phyloP scores from a whole-genome alignment of 148 eudicot genomes.

The Vaccinium vitisidaea region DNA sequence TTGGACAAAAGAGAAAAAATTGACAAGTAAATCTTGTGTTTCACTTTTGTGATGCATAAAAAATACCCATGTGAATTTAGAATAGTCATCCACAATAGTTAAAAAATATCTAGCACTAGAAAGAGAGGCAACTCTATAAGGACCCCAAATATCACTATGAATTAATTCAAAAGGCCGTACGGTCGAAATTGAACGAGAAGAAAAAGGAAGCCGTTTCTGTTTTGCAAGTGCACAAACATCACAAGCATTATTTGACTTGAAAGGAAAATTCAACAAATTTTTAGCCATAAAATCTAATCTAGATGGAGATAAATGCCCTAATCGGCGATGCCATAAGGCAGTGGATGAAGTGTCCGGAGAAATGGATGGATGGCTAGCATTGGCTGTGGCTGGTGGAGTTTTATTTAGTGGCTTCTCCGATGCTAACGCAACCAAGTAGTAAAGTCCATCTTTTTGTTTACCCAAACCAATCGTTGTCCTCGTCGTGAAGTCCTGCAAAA shows the following conservation, averaged over 20 bases:
- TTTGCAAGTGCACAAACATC: not conserved
- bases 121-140: not conserved
- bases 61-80: not conserved
- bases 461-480: conserved; percentile 11
- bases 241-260: not conserved
- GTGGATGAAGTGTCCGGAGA: not conserved
- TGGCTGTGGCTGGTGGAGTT: not conserved
- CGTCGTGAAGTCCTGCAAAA: not conserved
- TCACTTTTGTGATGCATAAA: not conserved
- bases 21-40: not conserved
- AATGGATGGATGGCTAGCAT: not conserved
- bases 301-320: not conserved
- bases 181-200: not conserved
- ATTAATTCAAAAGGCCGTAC: not conserved
- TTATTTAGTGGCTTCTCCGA: not conserved
- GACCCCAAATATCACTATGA: not conserved
- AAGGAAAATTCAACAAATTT: not conserved
- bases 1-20: not conserved
- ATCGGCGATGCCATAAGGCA: not conserved
- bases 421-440: not conserved
- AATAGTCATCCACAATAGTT: not conserved
- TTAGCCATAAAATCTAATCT: not conserved
- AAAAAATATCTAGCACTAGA: not conserved
- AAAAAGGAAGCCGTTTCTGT: not conserved
- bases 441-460: not conserved